Evolutionary conservation across 345 rosid genomes (phyloP), one percentile per base, ranked within the genome.

Genomic region (Eucalyptus erythrocorys): DNA sequence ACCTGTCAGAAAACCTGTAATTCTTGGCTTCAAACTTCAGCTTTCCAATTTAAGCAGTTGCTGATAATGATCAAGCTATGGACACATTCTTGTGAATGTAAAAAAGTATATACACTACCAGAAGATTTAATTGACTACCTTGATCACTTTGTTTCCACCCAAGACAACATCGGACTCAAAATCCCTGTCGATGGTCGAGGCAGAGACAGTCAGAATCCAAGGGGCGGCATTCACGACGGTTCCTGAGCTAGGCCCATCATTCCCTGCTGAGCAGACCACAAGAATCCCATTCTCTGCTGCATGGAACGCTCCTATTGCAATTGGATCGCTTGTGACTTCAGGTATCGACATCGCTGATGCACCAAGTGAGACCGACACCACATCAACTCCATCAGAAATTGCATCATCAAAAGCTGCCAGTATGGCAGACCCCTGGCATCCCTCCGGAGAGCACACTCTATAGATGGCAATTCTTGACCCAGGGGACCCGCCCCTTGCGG

Each of bases 141-240:
- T 93, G 87, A 95, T 90, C 30, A 94, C 94, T 91, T 91, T 92
- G 81, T 91, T 93, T 24, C 92, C 95, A 21, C 96, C 99, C 27
- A 97, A 89, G n/a, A 95, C 90, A 88, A 95, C 89, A 89, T 94
- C 91, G 10, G 99, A 95, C 93, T 94, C 95, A 5, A 97, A 97
- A 89, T 92, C 94, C 89, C 99, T 91, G 90, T 97, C 99, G 45
- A 96, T 96, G 10, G 98, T 95, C 66, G 94, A 94, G 45, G 99
- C 99, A 48, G 94, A 98, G 48, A 96, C 99, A 1, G 99, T 94
- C 91, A 96, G 47, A 57, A 96, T 91, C 99, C 99, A 97, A 30
- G 99, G 99, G 48, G 97, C 97, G 48, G 90, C 84, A 49, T 97
- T 96, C 79, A 92, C 94, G 34, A 94, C 95, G 4, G 96, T 89